These are phyloP conservation scores for Stentor coeruleus DNA, from an alignment of 73 alveolate genomes.

Conservation along the genomic window DNA sequence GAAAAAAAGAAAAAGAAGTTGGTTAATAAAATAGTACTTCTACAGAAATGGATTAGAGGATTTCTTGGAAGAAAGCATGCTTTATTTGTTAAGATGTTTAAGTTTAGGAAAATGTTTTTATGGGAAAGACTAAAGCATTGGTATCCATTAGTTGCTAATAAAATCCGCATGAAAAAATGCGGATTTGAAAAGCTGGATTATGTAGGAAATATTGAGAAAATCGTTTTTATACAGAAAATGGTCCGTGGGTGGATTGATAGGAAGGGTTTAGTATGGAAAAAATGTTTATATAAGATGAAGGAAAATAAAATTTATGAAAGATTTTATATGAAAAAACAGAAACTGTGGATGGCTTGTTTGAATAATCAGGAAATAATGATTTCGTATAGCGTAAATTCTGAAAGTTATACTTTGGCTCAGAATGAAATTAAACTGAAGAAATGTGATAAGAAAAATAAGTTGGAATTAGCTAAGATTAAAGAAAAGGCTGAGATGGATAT, in stretches of 20 bases:
- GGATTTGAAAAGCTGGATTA: constrained; percentile 1
- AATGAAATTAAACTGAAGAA: no score
- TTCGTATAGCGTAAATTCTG: neutral
- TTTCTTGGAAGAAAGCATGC: neutral
- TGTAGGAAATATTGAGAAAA: no score
- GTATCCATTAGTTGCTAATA: neutral
- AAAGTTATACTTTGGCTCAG: neutral
- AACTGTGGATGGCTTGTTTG: neutral
- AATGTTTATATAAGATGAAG: neutral
- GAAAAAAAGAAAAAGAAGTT: neutral
- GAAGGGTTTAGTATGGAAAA: neutral
- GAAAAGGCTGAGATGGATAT: neutral
- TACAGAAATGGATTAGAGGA: constrained; percentile 3
- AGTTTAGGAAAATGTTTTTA: neutral
- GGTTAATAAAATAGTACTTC: neutral
- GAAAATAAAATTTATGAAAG: neutral
- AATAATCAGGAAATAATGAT: neutral
- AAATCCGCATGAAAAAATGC: neutral
- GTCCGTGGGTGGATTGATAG: neutral
- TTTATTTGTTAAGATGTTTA: neutral
- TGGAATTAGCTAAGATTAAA: neutral
- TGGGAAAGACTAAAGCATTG: neutral
- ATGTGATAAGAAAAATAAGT: neutral
- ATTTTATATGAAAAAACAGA: neutral
- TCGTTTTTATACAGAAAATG: neutral